Base-by-base conservation (phyloP, 2,329 filamentous ascomycete species). In the Ascomycota sp. region DNA sequence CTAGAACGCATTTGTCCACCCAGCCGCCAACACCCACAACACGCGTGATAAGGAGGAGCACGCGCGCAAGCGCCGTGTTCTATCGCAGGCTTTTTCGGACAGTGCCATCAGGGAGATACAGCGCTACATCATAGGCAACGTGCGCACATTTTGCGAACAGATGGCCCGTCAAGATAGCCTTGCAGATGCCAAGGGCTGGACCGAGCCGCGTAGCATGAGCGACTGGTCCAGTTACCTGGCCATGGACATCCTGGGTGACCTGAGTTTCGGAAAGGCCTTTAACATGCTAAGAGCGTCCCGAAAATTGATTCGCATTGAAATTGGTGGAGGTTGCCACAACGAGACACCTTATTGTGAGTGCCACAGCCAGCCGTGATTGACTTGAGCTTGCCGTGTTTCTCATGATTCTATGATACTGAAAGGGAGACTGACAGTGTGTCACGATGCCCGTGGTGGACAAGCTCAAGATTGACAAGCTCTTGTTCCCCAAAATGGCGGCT, bases 51-150 rank as follows among this genome's bases (percentile, higher is more conserved):
- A 75, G 52, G 52, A 59, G 0, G 53, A 69, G 25, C 76, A 82
- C 45, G 73, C 73, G 20, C 69, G 75, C 31, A 80, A 81, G 58
- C 59, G 75, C 24, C 62, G 74, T 19, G 73, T 79, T 20, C 55
- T 82, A 23, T 71, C 69, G n/a, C 72, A 78, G 40, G 75, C 71
- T 21, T 81, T 82, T 47, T 69, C 69, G 1, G 71, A 76, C 33
- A 53, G 57, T 25, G 72, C 73, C 31, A 59, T 76, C 42, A 72
- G 68, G 52, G 64, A 69, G 42, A 74, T 77, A 61, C 72, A 79
- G 50, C 58, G 64, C 34, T 72, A 75, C 37, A 69, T 79, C 36
- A 51, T 77, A 8, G 54, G 60, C 38, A 75, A 78, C 42, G 60
- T 78, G 28, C 59, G 72, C n/a, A 65, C 65, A 13, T 75, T 80